Base-by-base conservation (phyloP, 1,284 basidiomycete genomes). In the Vanrija sp. region DNA sequence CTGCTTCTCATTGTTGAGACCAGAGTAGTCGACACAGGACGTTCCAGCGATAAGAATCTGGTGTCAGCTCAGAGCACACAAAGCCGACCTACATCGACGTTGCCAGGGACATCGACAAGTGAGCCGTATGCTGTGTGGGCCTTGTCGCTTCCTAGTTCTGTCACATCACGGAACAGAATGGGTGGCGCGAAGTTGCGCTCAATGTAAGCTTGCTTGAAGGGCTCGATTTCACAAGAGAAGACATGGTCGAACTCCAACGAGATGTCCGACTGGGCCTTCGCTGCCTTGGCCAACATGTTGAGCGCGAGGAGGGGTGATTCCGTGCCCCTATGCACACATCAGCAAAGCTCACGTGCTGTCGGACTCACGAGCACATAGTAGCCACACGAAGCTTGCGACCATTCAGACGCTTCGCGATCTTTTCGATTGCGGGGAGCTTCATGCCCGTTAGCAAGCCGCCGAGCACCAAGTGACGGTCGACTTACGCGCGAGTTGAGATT, bases 181-280 rank as follows among this genome's bases (percentile, higher is more conserved):
- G 93, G 92, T 14, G 73, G 73, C 3, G 75, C 64, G 71, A 97
- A 97, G 74, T 97, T 97, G 23, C 94, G 83, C 73, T 97, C 94
- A 58, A 97, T 97, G 73, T 97, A 97, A 0, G 93, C 93, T 73
- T 97, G 93, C 75, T 97, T 97, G 82, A 94, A 97, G 2, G 94
- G 93, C 70, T 96, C 94, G 59, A 97, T 96, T 76, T 97, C 93
- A 75, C 93, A 96, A 0, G 93, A 96, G 75, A 97, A 97, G 49
- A 96, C 90, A 74, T 97, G 94, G 65, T 95, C 86, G 57, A 93
- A 79, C 35, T 86, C 81, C 46, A 96, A 77, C 1, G 82, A 78
- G 41, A 87, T 67, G 2, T 78, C 82, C 63, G 84, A 83, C 57
- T 86, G 84, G n/a, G 85, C 83, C 45, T 83, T 75, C 56, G 95